A percentile compares a stretch with the other conserved stretches of the same genome.
phyloP scores from a whole-genome alignment of 441 rosid species.

The Mallotus repandus region DNA sequence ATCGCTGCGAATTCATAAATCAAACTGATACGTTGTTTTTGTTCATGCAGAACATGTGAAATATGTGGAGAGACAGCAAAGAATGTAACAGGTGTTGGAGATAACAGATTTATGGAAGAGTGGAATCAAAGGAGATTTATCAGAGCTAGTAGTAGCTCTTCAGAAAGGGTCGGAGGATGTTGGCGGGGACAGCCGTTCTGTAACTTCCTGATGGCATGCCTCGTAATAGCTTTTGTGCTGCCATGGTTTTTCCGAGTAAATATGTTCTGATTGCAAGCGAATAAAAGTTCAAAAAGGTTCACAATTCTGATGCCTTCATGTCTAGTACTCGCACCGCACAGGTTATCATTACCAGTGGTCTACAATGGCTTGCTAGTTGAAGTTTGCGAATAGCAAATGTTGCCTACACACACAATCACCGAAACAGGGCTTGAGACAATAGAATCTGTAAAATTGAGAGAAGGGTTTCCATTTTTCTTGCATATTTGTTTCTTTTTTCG shows the following conservation, averaged over 20 bases:
- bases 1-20: conserved; percentile 3
- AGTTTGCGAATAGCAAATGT: conserved; percentile 3
- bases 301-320: neutral
- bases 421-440: neutral
- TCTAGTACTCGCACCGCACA: neutral
- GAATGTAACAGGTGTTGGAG: conserved; percentile 46
- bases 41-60: conserved; percentile 52
- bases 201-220: conserved; percentile 68
- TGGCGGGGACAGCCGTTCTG: conserved; percentile 69
- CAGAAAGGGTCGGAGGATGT: conserved; percentile 36
- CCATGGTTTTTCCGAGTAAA: conserved; percentile 72
- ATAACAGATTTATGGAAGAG: conserved; percentile 45
- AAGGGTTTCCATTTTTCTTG: neutral
- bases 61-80: conserved; percentile 59
- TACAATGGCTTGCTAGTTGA: conserved; percentile 1
- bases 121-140: conserved; percentile 44
- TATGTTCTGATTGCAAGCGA: conserved; percentile 36
- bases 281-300: too few species aligned
- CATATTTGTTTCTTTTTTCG: neutral
- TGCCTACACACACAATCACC: too few species aligned
- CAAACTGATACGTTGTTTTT: neutral
- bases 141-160: conserved; percentile 14
- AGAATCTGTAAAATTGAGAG: neutral
- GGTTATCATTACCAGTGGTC: neutral
- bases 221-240: conserved; percentile 61